Conservation (phyloP, 441 rosid genomes). For the Melastoma candidum region DNA sequence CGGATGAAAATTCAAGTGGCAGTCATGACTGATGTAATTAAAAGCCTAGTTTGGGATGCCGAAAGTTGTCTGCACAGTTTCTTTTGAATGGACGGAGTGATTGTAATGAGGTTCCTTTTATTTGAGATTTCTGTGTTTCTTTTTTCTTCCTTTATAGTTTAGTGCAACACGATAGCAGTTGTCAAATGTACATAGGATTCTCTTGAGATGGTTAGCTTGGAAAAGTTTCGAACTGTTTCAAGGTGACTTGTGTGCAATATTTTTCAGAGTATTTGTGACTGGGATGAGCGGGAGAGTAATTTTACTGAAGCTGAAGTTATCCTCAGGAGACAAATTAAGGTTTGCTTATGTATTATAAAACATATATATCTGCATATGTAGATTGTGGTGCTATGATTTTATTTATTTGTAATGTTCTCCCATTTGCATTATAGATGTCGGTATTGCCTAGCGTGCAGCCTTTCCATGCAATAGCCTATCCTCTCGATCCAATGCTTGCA, state of each 20-base stretch:
- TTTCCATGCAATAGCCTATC: constrained; percentile 99
- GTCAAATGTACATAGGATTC: no score
- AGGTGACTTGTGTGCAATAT: not conserved
- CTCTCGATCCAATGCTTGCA: constrained; percentile 89
- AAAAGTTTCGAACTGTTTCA: not conserved
- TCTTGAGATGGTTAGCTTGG: no score
- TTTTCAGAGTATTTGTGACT: constrained; percentile 76
- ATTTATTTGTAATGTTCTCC: not conserved
- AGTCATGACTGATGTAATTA: no score
- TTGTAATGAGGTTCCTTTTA: no score
- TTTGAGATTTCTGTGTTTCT: no score
- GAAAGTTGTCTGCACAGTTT: no score
- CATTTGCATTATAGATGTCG: constrained; percentile 49
- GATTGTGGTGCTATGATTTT: not conserved
- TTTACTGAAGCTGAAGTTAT: constrained; percentile 85
- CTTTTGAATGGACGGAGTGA: no score
- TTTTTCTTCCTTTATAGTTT: no score
- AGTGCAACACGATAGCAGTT: no score
- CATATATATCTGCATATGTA: not conserved
- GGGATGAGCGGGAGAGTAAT: constrained; percentile 96
- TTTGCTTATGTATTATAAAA: constrained; percentile 17
- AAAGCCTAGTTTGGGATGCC: no score
- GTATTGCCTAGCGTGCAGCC: constrained; percentile 98
- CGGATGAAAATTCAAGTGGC: no score
- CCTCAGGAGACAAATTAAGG: constrained; percentile 82